Evolutionary conservation across 2,329 filamentous ascomycete genomes (phyloP).

Genomic region (Calonectria fujianensis): DNA sequence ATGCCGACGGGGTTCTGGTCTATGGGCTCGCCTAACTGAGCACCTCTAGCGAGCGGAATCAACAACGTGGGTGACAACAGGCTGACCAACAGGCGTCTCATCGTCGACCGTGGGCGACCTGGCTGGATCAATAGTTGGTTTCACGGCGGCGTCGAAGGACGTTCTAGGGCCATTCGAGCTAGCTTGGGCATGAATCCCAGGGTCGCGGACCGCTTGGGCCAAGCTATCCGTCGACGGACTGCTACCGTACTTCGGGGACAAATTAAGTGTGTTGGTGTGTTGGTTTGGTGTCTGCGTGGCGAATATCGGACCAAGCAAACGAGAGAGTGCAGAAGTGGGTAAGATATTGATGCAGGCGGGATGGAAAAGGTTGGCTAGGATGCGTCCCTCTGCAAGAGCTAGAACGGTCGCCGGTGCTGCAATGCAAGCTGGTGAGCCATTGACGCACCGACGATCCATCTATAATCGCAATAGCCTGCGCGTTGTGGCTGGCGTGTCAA

Average conservation of each 20-base stretch:
- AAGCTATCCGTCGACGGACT: constrained; percentile 43
- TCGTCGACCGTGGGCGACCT: constrained; percentile 43
- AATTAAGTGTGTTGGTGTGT: constrained; percentile 34
- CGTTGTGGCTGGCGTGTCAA: constrained; percentile 36
- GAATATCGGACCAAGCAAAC: background rate
- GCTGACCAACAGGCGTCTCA: constrained; percentile 36
- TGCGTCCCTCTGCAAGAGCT: constrained; percentile 3
- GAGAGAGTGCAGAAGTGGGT: constrained; percentile 7
- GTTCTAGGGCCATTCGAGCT: constrained; percentile 42
- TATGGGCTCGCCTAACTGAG: constrained; percentile 2
- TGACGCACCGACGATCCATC: constrained; percentile 24
- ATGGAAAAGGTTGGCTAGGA: constrained; percentile 20
- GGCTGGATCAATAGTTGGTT: constrained; percentile 39
- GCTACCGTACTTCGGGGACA: constrained; percentile 38
- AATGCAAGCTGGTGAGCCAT: constrained; percentile 30
- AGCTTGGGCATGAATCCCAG: constrained; percentile 34
- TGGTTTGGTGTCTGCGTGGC: constrained; percentile 9
- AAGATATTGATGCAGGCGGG: constrained; percentile 22
- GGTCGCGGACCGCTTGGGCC: constrained; percentile 45
- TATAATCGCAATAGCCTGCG: constrained; percentile 18
- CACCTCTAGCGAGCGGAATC: constrained; percentile 7
- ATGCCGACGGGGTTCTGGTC: constrained; percentile 43
- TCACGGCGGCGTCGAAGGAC: constrained; percentile 38
- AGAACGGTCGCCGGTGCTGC: constrained; percentile 16
- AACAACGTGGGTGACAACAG: constrained; percentile 27